Evolutionary conservation across 306 rosid species (phyloP).

Genomic region (Medicago truncatula): DNA sequence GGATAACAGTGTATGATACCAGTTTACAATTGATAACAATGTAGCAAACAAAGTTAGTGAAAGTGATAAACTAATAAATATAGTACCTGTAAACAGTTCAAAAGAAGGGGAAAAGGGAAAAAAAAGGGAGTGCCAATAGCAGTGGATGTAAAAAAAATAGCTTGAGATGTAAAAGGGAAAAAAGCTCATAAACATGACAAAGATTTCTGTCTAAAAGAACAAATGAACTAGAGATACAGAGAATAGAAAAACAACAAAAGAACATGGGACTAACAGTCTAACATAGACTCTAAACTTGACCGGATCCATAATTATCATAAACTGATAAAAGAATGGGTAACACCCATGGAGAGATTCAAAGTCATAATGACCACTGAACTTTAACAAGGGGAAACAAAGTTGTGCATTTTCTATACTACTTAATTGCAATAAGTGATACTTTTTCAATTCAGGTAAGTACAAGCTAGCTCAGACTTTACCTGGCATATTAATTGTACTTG

Average conservation of each 20-base stretch:
- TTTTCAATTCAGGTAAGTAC: constrained; percentile 2
- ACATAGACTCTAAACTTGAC: constrained; percentile 2
- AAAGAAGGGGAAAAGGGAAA: too few species aligned
- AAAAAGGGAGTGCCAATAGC: constrained; percentile 1
- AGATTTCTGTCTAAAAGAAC: background rate
- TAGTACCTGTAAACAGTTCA: background rate
- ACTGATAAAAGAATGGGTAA: constrained; percentile 4
- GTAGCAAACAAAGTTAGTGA: constrained; percentile 17
- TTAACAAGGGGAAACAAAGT: background rate
- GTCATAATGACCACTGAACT: background rate
- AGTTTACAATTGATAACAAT: constrained; percentile 10
- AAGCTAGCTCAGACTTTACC: constrained; percentile 52
- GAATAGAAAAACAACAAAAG: constrained; percentile 13
- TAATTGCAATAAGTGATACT: constrained; percentile 2
- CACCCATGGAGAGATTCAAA: background rate
- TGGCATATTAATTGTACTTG: constrained; percentile 61
- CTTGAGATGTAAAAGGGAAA: background rate
- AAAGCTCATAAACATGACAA: background rate
- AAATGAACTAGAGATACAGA: background rate
- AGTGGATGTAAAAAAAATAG: constrained; percentile 19
- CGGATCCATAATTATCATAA: background rate
- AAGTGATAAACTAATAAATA: constrained; percentile 11
- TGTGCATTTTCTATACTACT: background rate
- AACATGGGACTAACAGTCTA: constrained; percentile 9
- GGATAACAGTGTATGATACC: constrained; percentile 4